phyloP scores from a whole-genome alignment of 148 eudicot genomes.

The Fallopia convolvulus region DNA sequence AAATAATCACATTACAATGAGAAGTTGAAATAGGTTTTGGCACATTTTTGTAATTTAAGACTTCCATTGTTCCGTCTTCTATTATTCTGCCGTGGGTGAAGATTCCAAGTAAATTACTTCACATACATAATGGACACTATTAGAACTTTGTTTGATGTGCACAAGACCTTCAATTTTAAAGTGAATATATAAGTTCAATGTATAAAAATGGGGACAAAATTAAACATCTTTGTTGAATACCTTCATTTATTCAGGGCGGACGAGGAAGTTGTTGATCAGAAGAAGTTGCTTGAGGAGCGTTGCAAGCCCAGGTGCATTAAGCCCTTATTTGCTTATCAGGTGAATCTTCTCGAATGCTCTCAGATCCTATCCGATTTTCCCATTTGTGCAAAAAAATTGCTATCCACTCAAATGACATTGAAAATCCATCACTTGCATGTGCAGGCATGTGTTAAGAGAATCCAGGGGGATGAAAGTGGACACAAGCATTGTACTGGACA shows the following conservation, averaged over 20 bases:
- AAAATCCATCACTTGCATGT: background rate
- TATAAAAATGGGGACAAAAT: background rate
- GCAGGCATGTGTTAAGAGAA: slow-evolving; percentile 20
- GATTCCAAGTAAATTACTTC: background rate
- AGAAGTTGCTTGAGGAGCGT: slow-evolving; percentile 15
- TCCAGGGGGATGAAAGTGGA: slow-evolving; percentile 18
- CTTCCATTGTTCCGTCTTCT: background rate
- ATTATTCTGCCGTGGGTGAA: background rate
- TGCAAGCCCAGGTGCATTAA: slow-evolving; percentile 21
- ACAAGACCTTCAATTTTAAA: background rate
- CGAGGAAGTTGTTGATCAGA: slow-evolving; percentile 21
- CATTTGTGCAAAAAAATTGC: background rate
- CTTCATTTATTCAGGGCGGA: slow-evolving; percentile 16
- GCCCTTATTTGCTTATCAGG: slow-evolving; percentile 16
- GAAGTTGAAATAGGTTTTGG: background rate
- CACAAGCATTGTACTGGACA: slow-evolving; percentile 26
- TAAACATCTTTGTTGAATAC: background rate
- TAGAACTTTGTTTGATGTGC: background rate
- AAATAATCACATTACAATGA: background rate
- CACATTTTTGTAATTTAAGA: background rate
- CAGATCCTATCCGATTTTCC: background rate
- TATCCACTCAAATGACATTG: background rate
- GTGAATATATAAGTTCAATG: background rate
- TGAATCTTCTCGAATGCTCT: background rate
- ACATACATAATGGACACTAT: background rate